A percentile compares a stretch with the other conserved stretches of the same genome.
Evolutionary conservation across 2,329 filamentous ascomycete species (phyloP).

Genomic region (Pyrenophora tritici-repentis): DNA sequence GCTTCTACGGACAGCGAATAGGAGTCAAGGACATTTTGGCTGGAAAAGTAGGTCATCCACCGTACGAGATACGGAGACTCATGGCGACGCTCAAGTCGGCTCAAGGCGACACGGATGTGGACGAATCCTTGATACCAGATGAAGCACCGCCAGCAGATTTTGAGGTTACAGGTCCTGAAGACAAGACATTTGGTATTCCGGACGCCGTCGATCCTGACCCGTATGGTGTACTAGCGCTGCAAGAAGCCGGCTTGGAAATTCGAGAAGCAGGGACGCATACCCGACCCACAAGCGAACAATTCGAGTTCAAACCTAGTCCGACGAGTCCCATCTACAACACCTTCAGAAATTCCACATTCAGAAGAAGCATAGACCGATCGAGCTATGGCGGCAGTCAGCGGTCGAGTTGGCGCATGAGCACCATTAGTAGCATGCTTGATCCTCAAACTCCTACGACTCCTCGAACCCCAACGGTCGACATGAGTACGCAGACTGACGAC

Average conservation of each 20-base stretch:
- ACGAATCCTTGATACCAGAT: slow-evolving; percentile 68
- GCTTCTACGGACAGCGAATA: slow-evolving; percentile 75
- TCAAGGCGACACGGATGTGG: slow-evolving; percentile 78
- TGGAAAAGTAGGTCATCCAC: slow-evolving; percentile 63
- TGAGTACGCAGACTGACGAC: slow-evolving; percentile 26
- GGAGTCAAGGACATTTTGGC: slow-evolving; percentile 66
- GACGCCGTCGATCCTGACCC: slow-evolving; percentile 84
- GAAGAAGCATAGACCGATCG: slow-evolving; percentile 72
- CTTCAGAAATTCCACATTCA: slow-evolving; percentile 62
- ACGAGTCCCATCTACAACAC: slow-evolving; percentile 71
- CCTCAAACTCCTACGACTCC: slow-evolving; percentile 61
- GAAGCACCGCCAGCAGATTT: slow-evolving; percentile 79
- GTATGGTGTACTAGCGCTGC: slow-evolving; percentile 87
- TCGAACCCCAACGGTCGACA: slow-evolving; percentile 63
- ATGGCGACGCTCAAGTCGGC: slow-evolving; percentile 86
- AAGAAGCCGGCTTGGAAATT: slow-evolving; percentile 87
- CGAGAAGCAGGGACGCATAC: slow-evolving; percentile 81
- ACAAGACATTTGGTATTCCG: slow-evolving; percentile 74
- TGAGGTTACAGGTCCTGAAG: slow-evolving; percentile 55
- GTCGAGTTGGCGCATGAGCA: slow-evolving; percentile 74
- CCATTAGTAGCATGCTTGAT: slow-evolving; percentile 65
- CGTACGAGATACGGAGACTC: slow-evolving; percentile 62
- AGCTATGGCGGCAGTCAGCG: slow-evolving; percentile 62
- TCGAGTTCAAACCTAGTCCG: slow-evolving; percentile 79
- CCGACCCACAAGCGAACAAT: slow-evolving; percentile 76